Evolutionary conservation across 2,329 filamentous ascomycete genomes (phyloP).

Genomic region (Phialemoniopsis sp.): DNA sequence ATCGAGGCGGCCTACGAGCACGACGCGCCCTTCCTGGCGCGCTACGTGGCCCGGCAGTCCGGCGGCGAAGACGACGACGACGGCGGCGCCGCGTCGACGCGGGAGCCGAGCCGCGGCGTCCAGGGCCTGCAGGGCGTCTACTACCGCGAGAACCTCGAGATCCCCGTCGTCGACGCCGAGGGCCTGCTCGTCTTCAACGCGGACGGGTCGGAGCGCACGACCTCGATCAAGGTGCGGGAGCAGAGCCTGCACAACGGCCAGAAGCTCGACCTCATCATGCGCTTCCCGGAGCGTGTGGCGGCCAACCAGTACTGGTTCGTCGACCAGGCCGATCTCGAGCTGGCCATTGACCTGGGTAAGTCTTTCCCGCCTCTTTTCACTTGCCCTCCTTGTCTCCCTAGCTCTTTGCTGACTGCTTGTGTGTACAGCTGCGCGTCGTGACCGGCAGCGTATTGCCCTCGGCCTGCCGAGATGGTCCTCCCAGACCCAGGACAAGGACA

Average conservation of each 20-base stretch:
- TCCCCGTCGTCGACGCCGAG: constrained; percentile 12
- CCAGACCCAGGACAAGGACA: background rate
- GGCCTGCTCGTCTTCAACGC: constrained; percentile 13
- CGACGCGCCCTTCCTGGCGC: constrained; percentile 8
- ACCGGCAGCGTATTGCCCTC: background rate
- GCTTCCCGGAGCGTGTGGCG: constrained; percentile 15
- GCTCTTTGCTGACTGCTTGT: constrained; percentile 7
- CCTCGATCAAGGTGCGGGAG: constrained; percentile 16
- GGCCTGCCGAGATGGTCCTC: background rate
- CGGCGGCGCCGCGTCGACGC: constrained; percentile 3
- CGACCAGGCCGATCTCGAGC: constrained; percentile 13
- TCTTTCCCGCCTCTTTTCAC: background rate
- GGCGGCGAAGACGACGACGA: too few species aligned
- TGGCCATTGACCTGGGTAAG: constrained; percentile 11
- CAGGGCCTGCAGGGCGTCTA: constrained; percentile 15
- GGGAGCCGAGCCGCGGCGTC: constrained; percentile 13
- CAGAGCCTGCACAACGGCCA: constrained; percentile 13
- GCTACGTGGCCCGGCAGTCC: background rate
- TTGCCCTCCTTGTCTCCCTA: background rate
- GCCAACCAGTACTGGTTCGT: constrained; percentile 17
- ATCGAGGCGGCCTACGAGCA: constrained; percentile 1
- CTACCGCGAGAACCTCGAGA: constrained; percentile 14
- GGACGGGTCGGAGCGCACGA: constrained; percentile 9
- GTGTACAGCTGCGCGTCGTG: background rate
- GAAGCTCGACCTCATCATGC: constrained; percentile 14